Percentiles rank a stretch among this genome's conserved stretches.
These are phyloP conservation scores for Coriaria nepalensis DNA, from an alignment of 306 rosid species.

Conservation along the genomic window DNA sequence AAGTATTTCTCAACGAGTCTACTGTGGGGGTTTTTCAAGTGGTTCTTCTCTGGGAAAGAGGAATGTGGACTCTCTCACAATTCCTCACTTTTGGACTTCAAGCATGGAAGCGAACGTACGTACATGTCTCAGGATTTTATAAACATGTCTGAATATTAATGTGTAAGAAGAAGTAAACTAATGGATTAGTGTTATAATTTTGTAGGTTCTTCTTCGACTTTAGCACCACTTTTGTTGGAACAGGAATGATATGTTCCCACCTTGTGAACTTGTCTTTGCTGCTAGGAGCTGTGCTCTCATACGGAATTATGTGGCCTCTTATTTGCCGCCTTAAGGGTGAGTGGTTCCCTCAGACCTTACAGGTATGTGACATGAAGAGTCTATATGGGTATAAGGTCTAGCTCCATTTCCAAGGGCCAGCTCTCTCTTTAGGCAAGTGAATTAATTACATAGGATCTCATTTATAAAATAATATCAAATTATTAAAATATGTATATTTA, in stretches of 20 bases:
- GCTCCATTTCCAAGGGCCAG: neutral
- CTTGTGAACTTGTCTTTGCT: conserved; percentile 74
- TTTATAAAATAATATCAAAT: no score
- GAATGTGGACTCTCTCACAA: conserved; percentile 70
- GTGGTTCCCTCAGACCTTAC: conserved; percentile 60
- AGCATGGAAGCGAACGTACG: conserved; percentile 83
- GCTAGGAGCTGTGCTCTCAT: conserved; percentile 73
- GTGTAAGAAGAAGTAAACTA: no score
- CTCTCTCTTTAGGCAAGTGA: no score
- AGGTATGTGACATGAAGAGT: conserved; percentile 77
- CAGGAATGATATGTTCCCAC: conserved; percentile 96
- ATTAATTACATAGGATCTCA: no score
- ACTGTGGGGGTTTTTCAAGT: conserved; percentile 83
- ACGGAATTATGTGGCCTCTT: conserved; percentile 81
- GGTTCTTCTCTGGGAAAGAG: conserved; percentile 79
- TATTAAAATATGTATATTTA: no score
- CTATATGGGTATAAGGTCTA: conserved; percentile 79
- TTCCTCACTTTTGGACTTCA: conserved; percentile 87
- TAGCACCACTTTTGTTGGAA: conserved; percentile 67
- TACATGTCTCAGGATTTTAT: neutral
- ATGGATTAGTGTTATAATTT: neutral
- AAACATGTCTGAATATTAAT: neutral
- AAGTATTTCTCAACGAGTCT: conserved; percentile 69
- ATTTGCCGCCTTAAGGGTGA: conserved; percentile 43
- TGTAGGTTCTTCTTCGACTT: conserved; percentile 86